A percentile compares a stretch with the other conserved stretches of the same genome.
Conservation (phyloP, 257 asterid genomes). For the Plantago elongata region DNA sequence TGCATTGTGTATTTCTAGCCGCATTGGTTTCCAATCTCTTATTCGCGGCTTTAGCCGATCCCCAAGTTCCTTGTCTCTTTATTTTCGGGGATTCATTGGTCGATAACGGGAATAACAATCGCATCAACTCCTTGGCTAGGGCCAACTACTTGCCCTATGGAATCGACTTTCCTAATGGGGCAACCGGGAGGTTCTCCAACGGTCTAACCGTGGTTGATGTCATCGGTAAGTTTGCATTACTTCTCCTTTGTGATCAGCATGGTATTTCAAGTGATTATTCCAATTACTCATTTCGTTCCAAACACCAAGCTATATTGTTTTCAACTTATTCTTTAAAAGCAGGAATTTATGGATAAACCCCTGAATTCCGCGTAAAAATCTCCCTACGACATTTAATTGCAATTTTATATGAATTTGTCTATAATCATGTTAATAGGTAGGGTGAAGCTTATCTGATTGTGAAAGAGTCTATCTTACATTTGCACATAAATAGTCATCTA, state of each 20-base stretch:
- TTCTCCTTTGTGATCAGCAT: neutral
- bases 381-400: no score
- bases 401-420: no score
- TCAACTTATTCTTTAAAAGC: no score
- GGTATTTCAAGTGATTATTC: no score
- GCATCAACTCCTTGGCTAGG: slow-evolving; percentile 53
- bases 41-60: slow-evolving; percentile 34
- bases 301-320: no score
- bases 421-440: no score
- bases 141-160: slow-evolving; percentile 81
- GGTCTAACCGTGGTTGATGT: slow-evolving; percentile 70
- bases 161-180: slow-evolving; percentile 49
- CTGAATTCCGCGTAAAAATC: no score
- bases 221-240: slow-evolving; percentile 32
- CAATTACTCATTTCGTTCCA: no score
- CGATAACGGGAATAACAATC: slow-evolving; percentile 68
- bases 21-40: slow-evolving; percentile 16
- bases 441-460: no score
- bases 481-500: no score
- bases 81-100: slow-evolving; percentile 71
- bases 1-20: slow-evolving; percentile 19
- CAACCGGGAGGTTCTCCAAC: slow-evolving; percentile 67
- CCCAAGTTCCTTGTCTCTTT: slow-evolving; percentile 70
- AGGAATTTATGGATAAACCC: no score
- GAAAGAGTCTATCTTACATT: no score